Conservation (phyloP, 2,329 filamentous ascomycete species). For the Pseudocercospora crystallina region DNA sequence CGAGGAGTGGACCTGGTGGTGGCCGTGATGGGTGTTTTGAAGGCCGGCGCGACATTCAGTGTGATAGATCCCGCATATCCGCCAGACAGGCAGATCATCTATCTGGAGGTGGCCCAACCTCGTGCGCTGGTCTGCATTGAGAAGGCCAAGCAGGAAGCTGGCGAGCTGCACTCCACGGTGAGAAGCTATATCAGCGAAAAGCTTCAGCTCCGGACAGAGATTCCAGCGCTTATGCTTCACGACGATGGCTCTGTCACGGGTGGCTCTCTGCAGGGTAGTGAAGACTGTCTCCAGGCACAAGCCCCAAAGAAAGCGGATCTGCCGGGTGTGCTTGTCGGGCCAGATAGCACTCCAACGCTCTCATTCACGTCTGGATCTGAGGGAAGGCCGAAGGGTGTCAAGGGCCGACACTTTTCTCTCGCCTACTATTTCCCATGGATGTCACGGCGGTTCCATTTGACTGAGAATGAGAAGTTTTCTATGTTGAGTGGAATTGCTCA, state of each 20-base stretch:
- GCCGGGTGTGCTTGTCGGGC: conserved; percentile 76
- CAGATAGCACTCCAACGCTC: conserved; percentile 77
- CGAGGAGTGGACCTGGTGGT: conserved; percentile 76
- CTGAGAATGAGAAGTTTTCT: conserved; percentile 72
- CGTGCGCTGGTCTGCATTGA: conserved; percentile 71
- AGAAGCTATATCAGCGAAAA: conserved; percentile 70
- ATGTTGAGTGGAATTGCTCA: conserved; percentile 84
- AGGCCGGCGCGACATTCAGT: conserved; percentile 60
- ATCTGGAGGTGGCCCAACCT: conserved; percentile 76
- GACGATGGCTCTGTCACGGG: conserved; percentile 73
- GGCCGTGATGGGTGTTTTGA: conserved; percentile 72
- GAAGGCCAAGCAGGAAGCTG: conserved; percentile 67
- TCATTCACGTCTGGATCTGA: conserved; percentile 65
- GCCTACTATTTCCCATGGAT: conserved; percentile 93
- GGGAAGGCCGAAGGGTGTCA: conserved; percentile 80
- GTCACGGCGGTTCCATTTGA: conserved; percentile 76
- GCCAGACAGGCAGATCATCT: conserved; percentile 75
- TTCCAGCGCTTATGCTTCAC: conserved; percentile 70
- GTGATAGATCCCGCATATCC: conserved; percentile 81
- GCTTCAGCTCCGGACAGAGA: conserved; percentile 68
- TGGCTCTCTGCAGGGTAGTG: conserved; percentile 59
- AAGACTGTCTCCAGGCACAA: conserved; percentile 64
- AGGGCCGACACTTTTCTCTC: conserved; percentile 81
- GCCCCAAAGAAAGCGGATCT: conserved; percentile 54
- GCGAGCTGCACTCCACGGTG: conserved; percentile 61